phyloP scores from a whole-genome alignment of 371 early-diverging fungal genomes.

The Apophysomyces ossiformis region DNA sequence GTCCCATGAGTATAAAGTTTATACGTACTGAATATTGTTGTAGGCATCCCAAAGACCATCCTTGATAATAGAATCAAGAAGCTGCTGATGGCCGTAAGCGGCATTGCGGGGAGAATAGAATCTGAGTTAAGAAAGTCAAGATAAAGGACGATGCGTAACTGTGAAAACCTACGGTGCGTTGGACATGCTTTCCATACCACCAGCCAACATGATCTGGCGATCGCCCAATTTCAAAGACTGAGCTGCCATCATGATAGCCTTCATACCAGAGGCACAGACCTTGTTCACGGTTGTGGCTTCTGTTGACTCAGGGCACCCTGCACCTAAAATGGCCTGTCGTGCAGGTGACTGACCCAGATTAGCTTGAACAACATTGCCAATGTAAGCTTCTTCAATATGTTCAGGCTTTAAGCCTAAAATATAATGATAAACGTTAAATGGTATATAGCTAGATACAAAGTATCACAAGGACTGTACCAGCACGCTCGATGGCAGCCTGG shows the following conservation, averaged over 20 bases:
- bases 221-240: slow-evolving; percentile 68
- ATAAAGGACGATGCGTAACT: background rate
- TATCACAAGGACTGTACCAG: slow-evolving; percentile 40
- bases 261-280: slow-evolving; percentile 96
- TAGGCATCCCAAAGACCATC: slow-evolving; percentile 97
- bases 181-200: slow-evolving; percentile 97
- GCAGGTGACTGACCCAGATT: slow-evolving; percentile 86
- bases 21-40: slow-evolving; percentile 75
- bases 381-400: slow-evolving; percentile 85
- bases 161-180: slow-evolving; percentile 75
- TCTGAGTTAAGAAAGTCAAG: slow-evolving; percentile 28
- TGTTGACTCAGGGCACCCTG: slow-evolving; percentile 76
- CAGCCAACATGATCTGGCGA: slow-evolving; percentile 78
- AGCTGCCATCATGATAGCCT: slow-evolving; percentile 79
- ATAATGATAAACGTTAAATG: too few relatives aligned
- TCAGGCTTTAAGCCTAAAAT: slow-evolving; percentile 61
- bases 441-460: background rate
- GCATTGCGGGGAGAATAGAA: slow-evolving; percentile 69
- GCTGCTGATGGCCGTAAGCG: slow-evolving; percentile 84
- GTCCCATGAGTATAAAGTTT: background rate
- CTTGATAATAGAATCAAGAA: slow-evolving; percentile 87
- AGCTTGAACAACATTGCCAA: slow-evolving; percentile 92
- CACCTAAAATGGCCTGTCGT: slow-evolving; percentile 78
- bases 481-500: slow-evolving; percentile 67
- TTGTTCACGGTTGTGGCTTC: slow-evolving; percentile 93